Percentiles rank a stretch among this genome's conserved stretches.
These are phyloP conservation scores for Pseudogymnoascus sp. DNA, from an alignment of 2,329 filamentous ascomycete genomes.

Conservation along the genomic window DNA sequence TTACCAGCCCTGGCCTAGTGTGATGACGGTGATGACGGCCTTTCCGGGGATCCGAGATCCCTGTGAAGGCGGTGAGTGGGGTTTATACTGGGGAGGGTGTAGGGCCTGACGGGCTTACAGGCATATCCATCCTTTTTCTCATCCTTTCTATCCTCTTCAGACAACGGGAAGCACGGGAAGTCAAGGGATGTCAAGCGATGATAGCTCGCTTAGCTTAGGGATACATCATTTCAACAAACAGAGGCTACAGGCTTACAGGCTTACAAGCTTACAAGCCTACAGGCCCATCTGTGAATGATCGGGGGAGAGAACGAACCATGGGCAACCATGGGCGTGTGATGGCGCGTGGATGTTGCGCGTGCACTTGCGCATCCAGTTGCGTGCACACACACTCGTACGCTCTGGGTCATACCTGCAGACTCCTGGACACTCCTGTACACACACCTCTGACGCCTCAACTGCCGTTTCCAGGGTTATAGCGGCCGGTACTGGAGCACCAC, in stretches of 20 bases:
- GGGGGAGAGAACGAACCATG: not conserved
- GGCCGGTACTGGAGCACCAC: not conserved
- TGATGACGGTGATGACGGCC: not conserved
- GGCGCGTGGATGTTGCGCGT: not conserved
- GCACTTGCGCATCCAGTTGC: not conserved
- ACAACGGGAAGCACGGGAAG: conserved; percentile 7
- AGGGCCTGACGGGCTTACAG: not conserved
- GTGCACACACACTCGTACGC: not conserved
- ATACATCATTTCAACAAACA: not conserved
- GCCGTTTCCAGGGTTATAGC: not conserved
- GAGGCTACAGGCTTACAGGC: not conserved
- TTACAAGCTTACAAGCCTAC: too few species aligned
- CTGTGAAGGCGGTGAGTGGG: conserved; percentile 2
- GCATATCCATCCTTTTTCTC: not conserved
- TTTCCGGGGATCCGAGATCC: conserved; percentile 5
- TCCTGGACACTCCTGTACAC: not conserved
- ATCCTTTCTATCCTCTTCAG: not conserved
- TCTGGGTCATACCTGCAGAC: not conserved
- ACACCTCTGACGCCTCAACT: not conserved
- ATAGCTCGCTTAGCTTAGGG: not conserved
- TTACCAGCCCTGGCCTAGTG: not conserved
- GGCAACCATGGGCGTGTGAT: not conserved
- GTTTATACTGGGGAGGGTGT: not conserved
- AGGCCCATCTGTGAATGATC: not conserved
- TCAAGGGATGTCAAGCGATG: not conserved